These are phyloP conservation scores for Taiozyma sp. DNA, from an alignment of 1,139 yeast species.

Conservation along the genomic window DNA sequence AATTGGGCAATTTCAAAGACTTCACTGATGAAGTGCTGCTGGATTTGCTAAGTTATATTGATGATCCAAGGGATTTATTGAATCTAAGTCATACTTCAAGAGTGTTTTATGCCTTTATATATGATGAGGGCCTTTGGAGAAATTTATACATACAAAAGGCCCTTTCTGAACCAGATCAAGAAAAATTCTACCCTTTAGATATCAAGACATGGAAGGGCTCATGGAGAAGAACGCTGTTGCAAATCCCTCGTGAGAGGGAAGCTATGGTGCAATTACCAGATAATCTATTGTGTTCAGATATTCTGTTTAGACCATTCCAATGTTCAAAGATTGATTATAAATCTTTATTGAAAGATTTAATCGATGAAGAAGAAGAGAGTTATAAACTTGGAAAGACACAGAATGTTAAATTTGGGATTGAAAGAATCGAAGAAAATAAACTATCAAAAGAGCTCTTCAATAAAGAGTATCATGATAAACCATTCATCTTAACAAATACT, in stretches of 20 bases:
- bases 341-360: constrained; percentile 39
- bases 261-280: constrained; percentile 37
- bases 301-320: constrained; percentile 72
- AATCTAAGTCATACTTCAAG: constrained; percentile 54
- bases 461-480: constrained; percentile 41
- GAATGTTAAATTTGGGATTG: constrained; percentile 26
- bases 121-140: constrained; percentile 80
- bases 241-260: constrained; percentile 29
- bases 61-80: constrained; percentile 40
- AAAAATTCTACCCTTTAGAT: constrained; percentile 22
- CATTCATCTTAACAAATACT: constrained; percentile 58
- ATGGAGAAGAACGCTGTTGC: constrained; percentile 64
- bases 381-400: constrained; percentile 16
- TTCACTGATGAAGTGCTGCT: constrained; percentile 58
- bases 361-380: constrained; percentile 40
- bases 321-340: constrained; percentile 65
- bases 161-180: constrained; percentile 11
- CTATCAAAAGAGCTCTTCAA: constrained; percentile 44
- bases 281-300: constrained; percentile 48
- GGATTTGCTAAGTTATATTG: constrained; percentile 40
- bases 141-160: constrained; percentile 37
- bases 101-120: constrained; percentile 62
- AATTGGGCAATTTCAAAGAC: constrained; percentile 44
- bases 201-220: constrained; percentile 59
- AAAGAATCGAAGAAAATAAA: constrained; percentile 37